Base-by-base conservation (phyloP, 2,329 filamentous ascomycete species). In the Zelopaecilomyces penicillatus region DNA sequence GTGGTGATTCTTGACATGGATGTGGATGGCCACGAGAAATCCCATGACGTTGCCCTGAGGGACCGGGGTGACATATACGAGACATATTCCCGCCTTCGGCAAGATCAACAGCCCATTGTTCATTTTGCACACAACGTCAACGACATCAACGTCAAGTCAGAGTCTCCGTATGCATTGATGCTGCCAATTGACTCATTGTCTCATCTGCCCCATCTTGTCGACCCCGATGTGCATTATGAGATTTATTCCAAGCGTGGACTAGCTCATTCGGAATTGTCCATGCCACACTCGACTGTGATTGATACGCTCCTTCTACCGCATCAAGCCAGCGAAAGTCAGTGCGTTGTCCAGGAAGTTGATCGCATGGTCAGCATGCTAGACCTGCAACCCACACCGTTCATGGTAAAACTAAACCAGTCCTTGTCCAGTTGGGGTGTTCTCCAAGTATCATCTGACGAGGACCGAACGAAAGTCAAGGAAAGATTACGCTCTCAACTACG, bases 211-310 rank as follows among this genome's bases (percentile, higher is more conserved):
- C 36, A 39, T 11, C 29, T 43, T n/a, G 31, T 39, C 4, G 31
- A 43, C 35, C 44, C 36, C 27, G 44, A 46, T 27, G 34, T 35
- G 8, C 40, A 42, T 19, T 46, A 46, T 33, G 34, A 35, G 39
- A 30, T 42, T 19, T 39, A 42, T 5, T 46, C 39, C 2, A 46
- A 46, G 39, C 44, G 44, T 34, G 44, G 35, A 8, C 28, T 46
- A 29, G 39, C 44, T 9, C 39, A 27, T 5, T 46, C 44, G 2
- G 29, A 34, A 5, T 29, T 46, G 9, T 34, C 39, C 5, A 38
- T 33, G 5, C 44, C 44, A 6, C n/a, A 32, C 5, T 42, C 44
- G 4, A 29, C 9, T 9, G 39, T 46, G 2, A 35, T 46, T 27
- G 42, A 44, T 28, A 30, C 35, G 11, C 5, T 44, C 5, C 36